Evolutionary conservation across 2,329 filamentous ascomycete species (phyloP).

Genomic region (Penicillium sp.): DNA sequence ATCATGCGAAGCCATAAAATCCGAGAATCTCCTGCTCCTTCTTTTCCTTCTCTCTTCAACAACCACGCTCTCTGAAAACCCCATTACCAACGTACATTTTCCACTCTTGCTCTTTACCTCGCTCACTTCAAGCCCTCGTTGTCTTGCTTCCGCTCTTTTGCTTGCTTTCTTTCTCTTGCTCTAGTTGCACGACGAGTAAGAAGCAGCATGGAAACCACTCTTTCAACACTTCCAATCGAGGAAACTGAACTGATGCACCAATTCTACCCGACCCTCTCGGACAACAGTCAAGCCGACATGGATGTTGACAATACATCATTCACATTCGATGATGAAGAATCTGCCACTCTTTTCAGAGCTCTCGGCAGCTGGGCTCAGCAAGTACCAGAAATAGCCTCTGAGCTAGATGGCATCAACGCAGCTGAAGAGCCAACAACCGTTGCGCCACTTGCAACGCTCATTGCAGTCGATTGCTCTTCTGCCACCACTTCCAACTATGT

Average conservation of each 20-base stretch:
- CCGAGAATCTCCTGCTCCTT: background rate
- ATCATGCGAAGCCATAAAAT: background rate
- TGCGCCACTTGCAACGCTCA: background rate
- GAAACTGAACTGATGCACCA: background rate
- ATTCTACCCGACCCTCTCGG: background rate
- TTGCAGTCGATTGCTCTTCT: background rate
- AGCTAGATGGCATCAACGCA: background rate
- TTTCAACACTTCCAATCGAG: background rate
- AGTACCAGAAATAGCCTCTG: background rate
- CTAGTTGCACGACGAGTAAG: background rate
- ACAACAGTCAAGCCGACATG: background rate
- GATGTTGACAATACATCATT: background rate
- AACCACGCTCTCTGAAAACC: background rate
- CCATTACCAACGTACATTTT: background rate
- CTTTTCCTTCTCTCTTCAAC: background rate
- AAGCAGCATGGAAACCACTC: background rate
- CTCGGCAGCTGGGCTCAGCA: background rate
- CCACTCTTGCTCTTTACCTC: background rate
- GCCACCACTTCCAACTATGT: background rate
- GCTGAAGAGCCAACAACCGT: background rate
- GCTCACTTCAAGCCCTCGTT: background rate
- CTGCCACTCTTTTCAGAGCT: background rate
- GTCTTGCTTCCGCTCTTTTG: background rate
- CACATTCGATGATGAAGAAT: background rate
- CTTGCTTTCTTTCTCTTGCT: background rate